Evolutionary conservation across 2,329 filamentous ascomycete species (phyloP), one percentile per base, ranked within the genome.

Genomic region (Alternaria metachromatica): DNA sequence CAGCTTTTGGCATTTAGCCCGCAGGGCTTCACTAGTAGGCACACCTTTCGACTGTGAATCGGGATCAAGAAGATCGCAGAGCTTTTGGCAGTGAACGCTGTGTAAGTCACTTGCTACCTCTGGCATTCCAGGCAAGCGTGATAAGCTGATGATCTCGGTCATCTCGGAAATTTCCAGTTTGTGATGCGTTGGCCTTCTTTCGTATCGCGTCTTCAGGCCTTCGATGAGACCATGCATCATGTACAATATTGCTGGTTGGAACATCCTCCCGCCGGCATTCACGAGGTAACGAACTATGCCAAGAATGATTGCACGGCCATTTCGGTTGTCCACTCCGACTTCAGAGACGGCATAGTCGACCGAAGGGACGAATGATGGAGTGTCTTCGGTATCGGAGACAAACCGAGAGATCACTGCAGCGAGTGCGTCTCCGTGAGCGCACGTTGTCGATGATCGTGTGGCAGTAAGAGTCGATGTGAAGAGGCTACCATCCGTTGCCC

Each of bases 401-500:
- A 83, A 72, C 11, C 62, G 65, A 11, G 72, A 60, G 11, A 84
- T 64, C 50, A 82, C 81, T 26, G 62, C 57, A 10, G 78, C 73
- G 6, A 85, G 69, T 9, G 70, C 72, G 6, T 78, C 72, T 15
- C 83, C 83, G 64, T 85, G 83, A 11, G 69, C 66, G 57, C 82
- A 84, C 6, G 55, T 55, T 9, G 80, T 74, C 2, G 25, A 50
- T 1, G 70, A 61, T 21, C 78, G 75, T 13, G 71, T 72, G 2
- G 76, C 73, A 10, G 70, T 69, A 10, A 84, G 65, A 5, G 75
- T 79, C 0, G 78, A 73, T 1, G 81, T 83, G 70, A 83, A 85
- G 0, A 84, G 72, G 12, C 72, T 75, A 4, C 84, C 84, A 65
- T 81, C 78, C 5, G 80, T 82, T 2, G 79, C 82, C 84, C 84